These are phyloP conservation scores for Eimeria tenella DNA, from an alignment of 169 alveolate genomes.

Conservation along the genomic window DNA sequence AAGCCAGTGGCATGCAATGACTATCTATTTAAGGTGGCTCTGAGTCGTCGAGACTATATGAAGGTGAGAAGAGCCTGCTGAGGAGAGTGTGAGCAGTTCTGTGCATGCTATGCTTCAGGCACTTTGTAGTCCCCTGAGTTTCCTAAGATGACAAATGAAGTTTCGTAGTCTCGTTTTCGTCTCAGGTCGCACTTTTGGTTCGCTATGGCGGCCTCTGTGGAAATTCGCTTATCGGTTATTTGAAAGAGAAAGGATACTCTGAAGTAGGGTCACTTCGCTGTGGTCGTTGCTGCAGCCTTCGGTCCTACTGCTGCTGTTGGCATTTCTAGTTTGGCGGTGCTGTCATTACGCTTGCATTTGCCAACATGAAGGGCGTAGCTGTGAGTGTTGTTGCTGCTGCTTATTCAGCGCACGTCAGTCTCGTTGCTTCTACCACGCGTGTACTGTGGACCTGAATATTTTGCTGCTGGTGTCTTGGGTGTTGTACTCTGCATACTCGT, in stretches of 20 bases:
- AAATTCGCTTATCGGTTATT: slow-evolving; percentile 87
- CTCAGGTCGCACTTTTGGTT: slow-evolving; percentile 70
- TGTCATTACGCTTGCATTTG: background rate
- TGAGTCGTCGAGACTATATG: slow-evolving; percentile 83
- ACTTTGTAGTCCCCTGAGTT: too few relatives aligned
- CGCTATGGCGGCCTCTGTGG: slow-evolving; percentile 87
- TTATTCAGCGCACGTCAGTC: background rate
- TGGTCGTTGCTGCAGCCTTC: background rate
- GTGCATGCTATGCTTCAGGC: too few relatives aligned
- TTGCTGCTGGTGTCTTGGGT: background rate
- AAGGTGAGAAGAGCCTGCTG: slow-evolving; percentile 84
- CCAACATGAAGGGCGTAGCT: too few relatives aligned
- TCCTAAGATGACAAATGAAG: too few relatives aligned
- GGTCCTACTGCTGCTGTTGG: background rate
- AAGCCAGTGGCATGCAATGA: slow-evolving; percentile 86
- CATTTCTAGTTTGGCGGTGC: background rate
- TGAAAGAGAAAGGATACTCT: slow-evolving; percentile 90
- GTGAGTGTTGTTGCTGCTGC: background rate
- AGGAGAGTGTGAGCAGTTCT: too few relatives aligned
- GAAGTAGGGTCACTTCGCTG: slow-evolving; percentile 82
- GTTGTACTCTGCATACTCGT: background rate
- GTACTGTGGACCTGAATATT: background rate
- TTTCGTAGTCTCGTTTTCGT: background rate
- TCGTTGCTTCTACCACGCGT: background rate
- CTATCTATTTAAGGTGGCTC: slow-evolving; percentile 88